These are phyloP conservation scores for Candida caryicola DNA, from an alignment of 805 yeast genomes.

Conservation along the genomic window DNA sequence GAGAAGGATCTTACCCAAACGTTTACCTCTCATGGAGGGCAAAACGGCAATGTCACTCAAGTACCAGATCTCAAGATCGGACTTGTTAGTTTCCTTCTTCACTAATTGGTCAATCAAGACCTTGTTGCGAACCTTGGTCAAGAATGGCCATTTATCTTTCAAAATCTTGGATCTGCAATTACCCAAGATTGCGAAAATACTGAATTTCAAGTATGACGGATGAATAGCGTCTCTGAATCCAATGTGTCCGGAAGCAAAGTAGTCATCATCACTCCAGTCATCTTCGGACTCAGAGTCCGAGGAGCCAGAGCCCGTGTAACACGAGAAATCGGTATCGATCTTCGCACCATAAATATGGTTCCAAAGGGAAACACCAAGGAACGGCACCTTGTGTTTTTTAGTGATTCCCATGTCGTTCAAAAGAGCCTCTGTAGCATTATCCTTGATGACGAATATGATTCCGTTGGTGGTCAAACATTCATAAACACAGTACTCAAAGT, in stretches of 20 bases:
- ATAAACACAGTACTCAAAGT: conserved; percentile 53
- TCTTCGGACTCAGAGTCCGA: conserved; percentile 17
- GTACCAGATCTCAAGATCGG: conserved; percentile 46
- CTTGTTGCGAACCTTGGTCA: conserved; percentile 42
- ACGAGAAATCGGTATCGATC: conserved; percentile 11
- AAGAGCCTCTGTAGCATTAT: conserved; percentile 39
- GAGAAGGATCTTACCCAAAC: conserved; percentile 51
- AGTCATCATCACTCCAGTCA: conserved; percentile 20
- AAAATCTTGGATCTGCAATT: conserved; percentile 50
- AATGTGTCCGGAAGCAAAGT: conserved; percentile 19
- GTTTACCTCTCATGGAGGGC: conserved; percentile 58
- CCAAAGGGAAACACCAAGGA: conserved; percentile 54
- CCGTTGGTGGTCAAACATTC: conserved; percentile 51
- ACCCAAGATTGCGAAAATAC: conserved; percentile 34
- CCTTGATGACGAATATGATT: conserved; percentile 50
- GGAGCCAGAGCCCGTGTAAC: conserved; percentile 1
- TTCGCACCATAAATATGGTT: conserved; percentile 17
- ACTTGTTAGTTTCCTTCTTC: conserved; percentile 14
- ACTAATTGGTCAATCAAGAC: conserved; percentile 37
- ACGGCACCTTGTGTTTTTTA: conserved; percentile 38
- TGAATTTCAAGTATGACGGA: conserved; percentile 34
- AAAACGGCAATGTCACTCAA: conserved; percentile 57
- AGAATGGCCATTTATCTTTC: conserved; percentile 48
- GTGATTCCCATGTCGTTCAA: conserved; percentile 23
- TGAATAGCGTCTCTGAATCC: conserved; percentile 25